Percentiles rank a stretch among this genome's conserved stretches.
Conservation (phyloP, 371 early-diverging fungal genomes). For the Actinomortierella ambigua region DNA sequence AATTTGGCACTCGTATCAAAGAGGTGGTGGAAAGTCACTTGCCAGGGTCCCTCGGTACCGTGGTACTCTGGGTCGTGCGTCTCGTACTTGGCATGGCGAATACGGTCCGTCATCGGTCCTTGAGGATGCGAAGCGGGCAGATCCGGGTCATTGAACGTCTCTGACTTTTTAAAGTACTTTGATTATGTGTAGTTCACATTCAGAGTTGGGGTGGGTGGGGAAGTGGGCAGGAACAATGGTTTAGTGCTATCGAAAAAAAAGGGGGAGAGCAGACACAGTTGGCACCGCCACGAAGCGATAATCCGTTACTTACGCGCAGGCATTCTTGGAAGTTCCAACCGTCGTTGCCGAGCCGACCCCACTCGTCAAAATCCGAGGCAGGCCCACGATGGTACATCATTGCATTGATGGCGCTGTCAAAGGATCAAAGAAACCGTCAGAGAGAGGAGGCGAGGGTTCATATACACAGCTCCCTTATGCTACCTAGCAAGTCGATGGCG, state of each 20-base stretch:
- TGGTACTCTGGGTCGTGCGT: conserved; percentile 35
- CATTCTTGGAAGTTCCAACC: conserved; percentile 42
- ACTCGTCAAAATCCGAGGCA: conserved; percentile 38
- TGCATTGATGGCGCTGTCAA: conserved; percentile 34
- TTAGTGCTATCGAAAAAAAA: too few species aligned
- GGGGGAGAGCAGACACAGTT: too few species aligned
- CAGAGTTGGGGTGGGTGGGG: too few species aligned
- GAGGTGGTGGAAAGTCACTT: conserved; percentile 29
- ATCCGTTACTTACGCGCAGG: conserved; percentile 6
- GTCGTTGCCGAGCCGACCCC: conserved; percentile 31
- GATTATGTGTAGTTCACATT: too few species aligned
- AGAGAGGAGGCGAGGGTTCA: background rate
- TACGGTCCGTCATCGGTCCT: conserved; percentile 22
- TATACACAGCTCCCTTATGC: conserved; percentile 11
- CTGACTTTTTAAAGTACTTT: conserved; percentile 40
- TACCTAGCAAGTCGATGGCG: background rate
- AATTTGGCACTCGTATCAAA: conserved; percentile 15
- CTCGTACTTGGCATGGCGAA: conserved; percentile 22
- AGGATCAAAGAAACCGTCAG: background rate
- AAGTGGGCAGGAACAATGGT: too few species aligned
- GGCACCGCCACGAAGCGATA: too few species aligned
- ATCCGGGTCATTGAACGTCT: conserved; percentile 26
- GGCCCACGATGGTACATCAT: conserved; percentile 47
- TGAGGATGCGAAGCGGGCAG: conserved; percentile 27
- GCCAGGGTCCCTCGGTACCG: conserved; percentile 34